These are phyloP conservation scores for Gracilaria gracilis DNA, from an alignment of 23 red algal species.

Conservation along the genomic window DNA sequence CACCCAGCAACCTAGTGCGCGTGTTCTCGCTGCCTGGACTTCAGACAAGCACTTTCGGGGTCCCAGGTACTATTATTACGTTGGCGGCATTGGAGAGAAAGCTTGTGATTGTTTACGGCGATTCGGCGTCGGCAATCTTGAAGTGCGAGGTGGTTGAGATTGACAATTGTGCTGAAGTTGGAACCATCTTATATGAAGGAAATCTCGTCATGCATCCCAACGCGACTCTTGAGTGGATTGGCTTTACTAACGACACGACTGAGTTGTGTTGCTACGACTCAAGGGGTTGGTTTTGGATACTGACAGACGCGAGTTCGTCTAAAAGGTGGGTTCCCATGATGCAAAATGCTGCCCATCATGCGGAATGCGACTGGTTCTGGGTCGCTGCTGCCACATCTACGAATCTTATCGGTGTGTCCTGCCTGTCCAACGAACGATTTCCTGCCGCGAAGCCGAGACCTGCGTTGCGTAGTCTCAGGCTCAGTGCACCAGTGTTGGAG, in stretches of 20 bases:
- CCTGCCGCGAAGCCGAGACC: conserved; percentile 54
- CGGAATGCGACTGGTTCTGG: conserved; percentile 73
- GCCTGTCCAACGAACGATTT: conserved; percentile 52
- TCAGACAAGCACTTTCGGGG: conserved; percentile 64
- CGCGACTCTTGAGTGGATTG: conserved; percentile 59
- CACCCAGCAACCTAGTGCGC: conserved; percentile 55
- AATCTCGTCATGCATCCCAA: conserved; percentile 42
- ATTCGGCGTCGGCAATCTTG: conserved; percentile 27
- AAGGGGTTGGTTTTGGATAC: conserved; percentile 60
- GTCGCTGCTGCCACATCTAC: conserved; percentile 49
- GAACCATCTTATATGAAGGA: conserved; percentile 14
- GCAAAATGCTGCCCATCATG: conserved; percentile 48
- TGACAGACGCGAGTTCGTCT: conserved; percentile 30
- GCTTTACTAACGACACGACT: conserved; percentile 67
- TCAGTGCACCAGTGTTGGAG: conserved; percentile 58
- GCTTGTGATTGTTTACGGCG: conserved; percentile 66
- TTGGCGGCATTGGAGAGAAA: conserved; percentile 47
- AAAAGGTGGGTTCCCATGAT: conserved; percentile 64
- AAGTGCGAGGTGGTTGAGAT: conserved; percentile 68
- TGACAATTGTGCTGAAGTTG: conserved; percentile 45
- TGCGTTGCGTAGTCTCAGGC: conserved; percentile 36
- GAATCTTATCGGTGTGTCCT: conserved; percentile 37
- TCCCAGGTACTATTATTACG: conserved; percentile 64
- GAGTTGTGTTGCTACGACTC: conserved; percentile 68
- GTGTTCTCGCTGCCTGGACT: conserved; percentile 80